A percentile compares a stretch with the other conserved stretches of the same genome.
Evolutionary conservation across 208 protist genomes (phyloP).

Genomic region (Porcisia hertigi): DNA sequence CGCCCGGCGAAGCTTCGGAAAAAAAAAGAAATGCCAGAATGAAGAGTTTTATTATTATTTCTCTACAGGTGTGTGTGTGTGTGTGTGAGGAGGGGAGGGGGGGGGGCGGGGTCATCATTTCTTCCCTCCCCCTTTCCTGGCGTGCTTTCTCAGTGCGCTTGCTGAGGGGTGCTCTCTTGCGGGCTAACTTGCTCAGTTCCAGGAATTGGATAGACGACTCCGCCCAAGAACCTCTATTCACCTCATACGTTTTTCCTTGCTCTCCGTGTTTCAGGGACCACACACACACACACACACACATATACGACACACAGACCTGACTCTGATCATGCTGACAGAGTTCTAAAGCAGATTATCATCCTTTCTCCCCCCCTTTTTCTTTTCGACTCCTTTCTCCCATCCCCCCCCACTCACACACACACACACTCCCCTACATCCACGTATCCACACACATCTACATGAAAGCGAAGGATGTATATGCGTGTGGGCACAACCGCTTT

Average conservation of each 20-base stretch:
- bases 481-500: constrained; percentile 5
- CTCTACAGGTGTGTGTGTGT: too few relatives aligned
- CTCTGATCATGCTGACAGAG: background rate
- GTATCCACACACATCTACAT: background rate
- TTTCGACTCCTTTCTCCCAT: background rate
- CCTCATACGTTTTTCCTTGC: too few relatives aligned
- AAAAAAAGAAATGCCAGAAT: too few relatives aligned
- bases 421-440: background rate
- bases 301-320: background rate
- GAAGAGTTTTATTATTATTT: too few relatives aligned
- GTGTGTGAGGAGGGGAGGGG: too few relatives aligned
- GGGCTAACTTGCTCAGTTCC: background rate
- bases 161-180: background rate
- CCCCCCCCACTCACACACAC: background rate
- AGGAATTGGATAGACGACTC: background rate
- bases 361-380: background rate
- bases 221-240: background rate
- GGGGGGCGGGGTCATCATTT: background rate
- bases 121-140: background rate
- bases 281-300: constrained; percentile 2
- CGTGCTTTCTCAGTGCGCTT: background rate
- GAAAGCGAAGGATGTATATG: constrained; percentile 9
- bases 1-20: too few relatives aligned
- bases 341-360: background rate
- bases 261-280: background rate